Evolutionary conservation across 805 yeast species (phyloP).

Genomic region (Candida caryicola): DNA sequence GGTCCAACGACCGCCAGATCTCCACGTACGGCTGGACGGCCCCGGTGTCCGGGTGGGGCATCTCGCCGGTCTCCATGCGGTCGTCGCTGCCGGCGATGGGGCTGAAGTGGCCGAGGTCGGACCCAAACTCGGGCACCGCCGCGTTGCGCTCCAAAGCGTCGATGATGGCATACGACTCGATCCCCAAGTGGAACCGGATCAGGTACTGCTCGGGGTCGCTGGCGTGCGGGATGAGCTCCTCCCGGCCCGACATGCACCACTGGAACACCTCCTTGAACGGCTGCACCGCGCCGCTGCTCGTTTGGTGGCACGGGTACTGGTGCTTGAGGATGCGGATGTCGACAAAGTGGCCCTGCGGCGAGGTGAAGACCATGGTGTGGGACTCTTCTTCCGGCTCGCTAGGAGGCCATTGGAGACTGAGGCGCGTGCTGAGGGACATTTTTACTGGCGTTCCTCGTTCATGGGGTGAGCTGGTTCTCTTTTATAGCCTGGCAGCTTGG

Average conservation of each 20-base stretch:
- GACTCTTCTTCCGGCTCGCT: conserved; percentile 41
- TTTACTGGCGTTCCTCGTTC: no score
- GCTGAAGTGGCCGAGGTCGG: conserved; percentile 49
- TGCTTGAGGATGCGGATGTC: conserved; percentile 38
- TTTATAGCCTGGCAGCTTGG: no score
- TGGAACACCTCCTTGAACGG: conserved; percentile 38
- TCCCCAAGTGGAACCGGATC: conserved; percentile 20
- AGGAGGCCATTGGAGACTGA: conserved; percentile 54
- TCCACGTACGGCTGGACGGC: conserved; percentile 47
- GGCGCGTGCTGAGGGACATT: conserved; percentile 44
- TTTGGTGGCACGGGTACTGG: conserved; percentile 6
- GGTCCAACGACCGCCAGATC: conserved; percentile 52
- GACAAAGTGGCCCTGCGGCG: conserved; percentile 45
- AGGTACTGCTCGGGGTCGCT: neutral
- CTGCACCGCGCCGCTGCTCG: neutral
- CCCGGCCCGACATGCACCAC: conserved; percentile 57
- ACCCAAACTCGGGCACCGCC: conserved; percentile 28
- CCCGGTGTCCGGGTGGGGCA: conserved; percentile 46
- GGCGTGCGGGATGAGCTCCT: conserved; percentile 11
- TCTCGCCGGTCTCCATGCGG: conserved; percentile 49
- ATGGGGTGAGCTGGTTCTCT: no score
- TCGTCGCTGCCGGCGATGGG: conserved; percentile 34
- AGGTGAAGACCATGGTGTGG: conserved; percentile 46
- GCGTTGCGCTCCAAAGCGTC: conserved; percentile 26
- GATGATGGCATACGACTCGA: conserved; percentile 40